Conservation (phyloP, 306 rosid genomes). For the Malus sylvestris region DNA sequence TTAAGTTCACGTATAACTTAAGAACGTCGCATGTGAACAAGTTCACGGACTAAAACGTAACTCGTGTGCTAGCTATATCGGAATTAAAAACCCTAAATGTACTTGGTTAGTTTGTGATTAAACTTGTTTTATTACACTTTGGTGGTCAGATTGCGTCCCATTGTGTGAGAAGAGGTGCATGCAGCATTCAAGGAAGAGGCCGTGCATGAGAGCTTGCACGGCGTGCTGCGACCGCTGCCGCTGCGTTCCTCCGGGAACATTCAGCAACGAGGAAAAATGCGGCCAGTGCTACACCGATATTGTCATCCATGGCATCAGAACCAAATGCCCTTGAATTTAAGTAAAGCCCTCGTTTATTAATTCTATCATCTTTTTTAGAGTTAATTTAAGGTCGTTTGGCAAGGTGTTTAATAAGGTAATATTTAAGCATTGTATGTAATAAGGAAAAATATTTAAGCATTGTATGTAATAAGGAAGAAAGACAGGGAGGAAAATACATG, state of each 20-base stretch:
- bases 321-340: slow-evolving; percentile 54
- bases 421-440: too few relatives aligned
- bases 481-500: background rate
- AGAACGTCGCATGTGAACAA: too few relatives aligned
- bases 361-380: background rate
- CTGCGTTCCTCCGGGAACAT: slow-evolving; percentile 94
- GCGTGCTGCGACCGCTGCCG: slow-evolving; percentile 84
- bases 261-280: slow-evolving; percentile 66
- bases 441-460: too few relatives aligned
- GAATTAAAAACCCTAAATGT: too few relatives aligned
- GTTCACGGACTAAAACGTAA: too few relatives aligned
- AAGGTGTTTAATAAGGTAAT: background rate
- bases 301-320: slow-evolving; percentile 55
- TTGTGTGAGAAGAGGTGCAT: slow-evolving; percentile 53
- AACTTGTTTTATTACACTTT: background rate
- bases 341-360: background rate
- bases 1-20: too few relatives aligned
- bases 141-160: slow-evolving; percentile 58
- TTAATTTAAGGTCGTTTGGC: background rate
- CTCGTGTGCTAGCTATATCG: too few relatives aligned
- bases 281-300: slow-evolving; percentile 85
- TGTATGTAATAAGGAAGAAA: too few relatives aligned
- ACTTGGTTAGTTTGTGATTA: background rate
- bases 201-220: slow-evolving; percentile 65
- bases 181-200: slow-evolving; percentile 41